Percentiles rank a stretch among this genome's conserved stretches.
Evolutionary conservation across 2,329 filamentous ascomycete genomes (phyloP).

Genomic region (Pseudogymnoascus sp.): DNA sequence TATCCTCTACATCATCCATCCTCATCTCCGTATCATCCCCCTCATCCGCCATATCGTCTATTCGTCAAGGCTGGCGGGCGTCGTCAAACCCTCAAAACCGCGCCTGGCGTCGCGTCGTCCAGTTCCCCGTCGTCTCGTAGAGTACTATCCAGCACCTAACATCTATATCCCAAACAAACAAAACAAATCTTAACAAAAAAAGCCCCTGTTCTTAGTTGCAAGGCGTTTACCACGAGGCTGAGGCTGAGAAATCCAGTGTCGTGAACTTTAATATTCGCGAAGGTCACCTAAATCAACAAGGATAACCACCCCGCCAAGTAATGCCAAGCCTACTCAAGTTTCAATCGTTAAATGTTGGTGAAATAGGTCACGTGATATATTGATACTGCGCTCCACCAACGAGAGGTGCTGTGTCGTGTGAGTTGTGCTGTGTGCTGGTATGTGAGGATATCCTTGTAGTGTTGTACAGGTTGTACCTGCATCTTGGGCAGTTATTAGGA

Average conservation of each 20-base stretch:
- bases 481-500: neutral
- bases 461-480: neutral
- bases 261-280: neutral
- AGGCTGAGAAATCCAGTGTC: neutral
- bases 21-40: neutral
- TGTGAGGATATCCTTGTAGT: neutral
- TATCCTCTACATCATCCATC: neutral
- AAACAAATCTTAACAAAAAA: neutral
- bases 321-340: neutral
- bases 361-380: neutral
- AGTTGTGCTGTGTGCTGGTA: neutral
- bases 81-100: neutral
- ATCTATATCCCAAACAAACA: neutral
- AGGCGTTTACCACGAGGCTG: neutral
- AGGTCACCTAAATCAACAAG: neutral
- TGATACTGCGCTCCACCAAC: neutral
- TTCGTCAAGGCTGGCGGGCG: neutral
- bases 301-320: neutral
- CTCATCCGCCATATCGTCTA: neutral
- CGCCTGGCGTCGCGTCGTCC: neutral
- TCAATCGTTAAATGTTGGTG: neutral
- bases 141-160: neutral
- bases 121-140: neutral
- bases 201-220: neutral
- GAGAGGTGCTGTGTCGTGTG: neutral